phyloP scores from a whole-genome alignment of 352 stramenopile species.

The Phytophthora brassicae region DNA sequence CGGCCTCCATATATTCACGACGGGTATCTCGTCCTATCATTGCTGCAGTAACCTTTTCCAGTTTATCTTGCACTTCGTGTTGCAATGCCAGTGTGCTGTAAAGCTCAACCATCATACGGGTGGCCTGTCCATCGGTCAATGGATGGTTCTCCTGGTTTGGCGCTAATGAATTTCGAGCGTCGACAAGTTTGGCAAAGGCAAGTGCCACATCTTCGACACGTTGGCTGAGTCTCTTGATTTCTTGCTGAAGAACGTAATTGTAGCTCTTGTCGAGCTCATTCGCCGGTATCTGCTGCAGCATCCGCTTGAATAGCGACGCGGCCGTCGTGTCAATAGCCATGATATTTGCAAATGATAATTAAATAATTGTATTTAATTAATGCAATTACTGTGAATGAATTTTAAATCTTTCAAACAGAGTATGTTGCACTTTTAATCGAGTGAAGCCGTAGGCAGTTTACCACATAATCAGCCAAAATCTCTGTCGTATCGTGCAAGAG shows the following conservation, averaged over 20 bases:
- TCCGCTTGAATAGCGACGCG: not conserved
- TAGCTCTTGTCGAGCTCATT: not conserved
- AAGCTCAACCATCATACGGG: not conserved
- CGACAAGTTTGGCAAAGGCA: not conserved
- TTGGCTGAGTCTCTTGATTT: not conserved
- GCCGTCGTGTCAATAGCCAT: not conserved
- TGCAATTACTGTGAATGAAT: too few species aligned
- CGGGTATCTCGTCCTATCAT: not conserved
- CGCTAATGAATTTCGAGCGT: not conserved
- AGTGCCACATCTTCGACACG: not conserved
- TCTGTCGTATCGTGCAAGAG: too few species aligned
- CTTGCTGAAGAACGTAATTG: not conserved
- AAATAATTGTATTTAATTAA: too few species aligned
- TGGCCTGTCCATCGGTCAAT: not conserved
- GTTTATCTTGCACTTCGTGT: not conserved
- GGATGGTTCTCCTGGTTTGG: not conserved
- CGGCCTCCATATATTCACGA: not conserved
- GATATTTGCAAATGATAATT: not conserved
- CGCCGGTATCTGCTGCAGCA: not conserved
- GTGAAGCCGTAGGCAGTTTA: too few species aligned
- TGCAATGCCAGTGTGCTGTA: not conserved
- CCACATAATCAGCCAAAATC: too few species aligned
- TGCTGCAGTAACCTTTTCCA: not conserved
- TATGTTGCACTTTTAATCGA: too few species aligned
- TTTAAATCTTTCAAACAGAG: too few species aligned